Conservation (phyloP, 805 yeast species). For the Scheffersomyces spartinae region DNA sequence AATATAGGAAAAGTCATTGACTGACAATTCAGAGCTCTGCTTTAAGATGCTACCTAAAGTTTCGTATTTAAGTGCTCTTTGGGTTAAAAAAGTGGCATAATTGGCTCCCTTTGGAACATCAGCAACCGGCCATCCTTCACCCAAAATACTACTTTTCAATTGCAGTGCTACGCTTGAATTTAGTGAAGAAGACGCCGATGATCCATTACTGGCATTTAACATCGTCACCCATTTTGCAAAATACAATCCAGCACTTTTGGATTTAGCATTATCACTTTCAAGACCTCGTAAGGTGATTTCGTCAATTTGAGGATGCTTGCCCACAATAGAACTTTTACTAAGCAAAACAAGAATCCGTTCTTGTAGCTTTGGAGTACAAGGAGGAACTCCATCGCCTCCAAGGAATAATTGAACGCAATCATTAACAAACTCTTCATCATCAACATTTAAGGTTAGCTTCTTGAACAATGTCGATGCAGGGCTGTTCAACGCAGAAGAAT, state of each 20-base stretch:
- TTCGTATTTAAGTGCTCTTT: constrained; percentile 62
- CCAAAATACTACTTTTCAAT: constrained; percentile 38
- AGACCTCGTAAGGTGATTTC: constrained; percentile 50
- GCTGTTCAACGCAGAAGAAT: constrained; percentile 43
- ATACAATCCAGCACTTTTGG: constrained; percentile 46
- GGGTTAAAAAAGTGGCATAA: constrained; percentile 22
- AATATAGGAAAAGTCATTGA: constrained; percentile 38
- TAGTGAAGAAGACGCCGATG: constrained; percentile 1
- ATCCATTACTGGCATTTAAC: constrained; percentile 3
- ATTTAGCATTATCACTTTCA: constrained; percentile 36
- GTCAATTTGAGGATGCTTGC: constrained; percentile 29
- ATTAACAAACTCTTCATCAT: constrained; percentile 33
- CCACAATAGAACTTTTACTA: constrained; percentile 41
- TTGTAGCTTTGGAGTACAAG: constrained; percentile 43
- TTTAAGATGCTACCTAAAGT: constrained; percentile 59
- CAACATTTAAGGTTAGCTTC: constrained; percentile 40
- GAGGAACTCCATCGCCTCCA: constrained; percentile 40
- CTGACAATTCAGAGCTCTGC: constrained; percentile 29
- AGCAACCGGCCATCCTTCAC: constrained; percentile 52
- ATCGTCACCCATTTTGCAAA: constrained; percentile 53
- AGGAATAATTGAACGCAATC: constrained; percentile 35
- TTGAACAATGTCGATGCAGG: constrained; percentile 39
- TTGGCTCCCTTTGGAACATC: constrained; percentile 22
- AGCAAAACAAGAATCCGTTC: constrained; percentile 42
- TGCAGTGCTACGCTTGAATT: constrained; percentile 34